Percentiles rank a stretch among this genome's conserved stretches.
Evolutionary conservation across 2,329 filamentous ascomycete genomes (phyloP).

Genomic region (Chaetomium globosum): DNA sequence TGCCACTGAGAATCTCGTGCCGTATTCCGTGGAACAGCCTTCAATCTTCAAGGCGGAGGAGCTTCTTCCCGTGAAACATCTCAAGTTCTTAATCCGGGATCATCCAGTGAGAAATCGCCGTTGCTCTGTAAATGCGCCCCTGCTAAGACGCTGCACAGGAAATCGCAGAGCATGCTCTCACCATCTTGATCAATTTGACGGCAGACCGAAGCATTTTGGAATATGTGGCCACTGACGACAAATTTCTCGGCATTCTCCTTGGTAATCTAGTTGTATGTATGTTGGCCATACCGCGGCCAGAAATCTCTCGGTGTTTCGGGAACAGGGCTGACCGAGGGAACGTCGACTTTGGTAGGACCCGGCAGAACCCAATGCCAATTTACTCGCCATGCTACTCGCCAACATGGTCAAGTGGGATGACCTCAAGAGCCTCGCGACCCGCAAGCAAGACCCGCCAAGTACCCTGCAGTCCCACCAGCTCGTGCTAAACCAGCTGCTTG

Average conservation of each 20-base stretch:
- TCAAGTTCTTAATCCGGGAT: conserved; percentile 85
- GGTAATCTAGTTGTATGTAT: conserved; percentile 70
- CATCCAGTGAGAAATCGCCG: conserved; percentile 63
- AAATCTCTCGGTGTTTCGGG: not conserved
- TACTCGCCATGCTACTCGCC: conserved; percentile 87
- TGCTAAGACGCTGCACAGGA: conserved; percentile 53
- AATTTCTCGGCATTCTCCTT: conserved; percentile 75
- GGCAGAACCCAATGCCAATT: conserved; percentile 79
- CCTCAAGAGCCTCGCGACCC: conserved; percentile 67
- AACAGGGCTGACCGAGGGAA: conserved; percentile 12
- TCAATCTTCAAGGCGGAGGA: conserved; percentile 81
- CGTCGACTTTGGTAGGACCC: conserved; percentile 46
- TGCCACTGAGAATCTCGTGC: conserved; percentile 82
- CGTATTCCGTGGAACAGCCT: conserved; percentile 74
- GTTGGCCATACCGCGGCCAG: conserved; percentile 28
- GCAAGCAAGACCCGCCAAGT: conserved; percentile 69
- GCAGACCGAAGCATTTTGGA: conserved; percentile 76
- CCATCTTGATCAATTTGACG: conserved; percentile 84
- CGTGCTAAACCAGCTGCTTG: conserved; percentile 87
- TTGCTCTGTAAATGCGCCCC: conserved; percentile 26
- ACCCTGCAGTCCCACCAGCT: conserved; percentile 71
- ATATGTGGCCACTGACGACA: conserved; percentile 73
- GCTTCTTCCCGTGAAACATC: conserved; percentile 76
- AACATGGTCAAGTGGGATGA: conserved; percentile 83
- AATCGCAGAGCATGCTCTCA: conserved; percentile 91